A percentile compares a stretch with the other conserved stretches of the same genome.
Evolutionary conservation across 2,329 filamentous ascomycete genomes (phyloP).

Genomic region (Penicillium sp.): DNA sequence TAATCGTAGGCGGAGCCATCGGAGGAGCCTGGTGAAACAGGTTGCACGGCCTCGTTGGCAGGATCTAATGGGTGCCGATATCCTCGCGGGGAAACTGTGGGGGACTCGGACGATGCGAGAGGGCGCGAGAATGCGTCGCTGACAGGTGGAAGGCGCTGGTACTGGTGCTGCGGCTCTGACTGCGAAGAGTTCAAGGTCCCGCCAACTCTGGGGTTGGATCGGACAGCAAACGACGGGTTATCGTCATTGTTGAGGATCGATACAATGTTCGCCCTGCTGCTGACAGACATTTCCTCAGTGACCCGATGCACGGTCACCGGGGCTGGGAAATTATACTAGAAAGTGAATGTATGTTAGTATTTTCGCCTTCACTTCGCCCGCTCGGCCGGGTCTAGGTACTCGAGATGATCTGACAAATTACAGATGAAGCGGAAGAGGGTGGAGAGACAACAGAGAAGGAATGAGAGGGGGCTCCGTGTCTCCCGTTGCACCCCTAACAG

Average conservation of each 20-base stretch:
- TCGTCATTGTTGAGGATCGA: slow-evolving; percentile 51
- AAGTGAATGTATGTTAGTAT: slow-evolving; percentile 13
- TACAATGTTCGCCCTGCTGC: slow-evolving; percentile 36
- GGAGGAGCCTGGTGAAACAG: slow-evolving; percentile 33
- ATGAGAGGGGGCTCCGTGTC: slow-evolving; percentile 7
- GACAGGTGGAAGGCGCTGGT: slow-evolving; percentile 16
- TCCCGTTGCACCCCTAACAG: slow-evolving; percentile 5
- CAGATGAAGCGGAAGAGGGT: slow-evolving; percentile 1
- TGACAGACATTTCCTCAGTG: slow-evolving; percentile 29
- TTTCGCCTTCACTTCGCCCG: neutral
- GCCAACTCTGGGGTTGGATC: slow-evolving; percentile 29
- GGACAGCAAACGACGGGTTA: slow-evolving; percentile 47
- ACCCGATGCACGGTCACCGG: slow-evolving; percentile 16
- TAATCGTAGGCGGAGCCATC: slow-evolving; percentile 36
- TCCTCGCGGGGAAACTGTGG: slow-evolving; percentile 26
- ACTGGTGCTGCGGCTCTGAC: slow-evolving; percentile 7
- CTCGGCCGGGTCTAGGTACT: slow-evolving; percentile 3
- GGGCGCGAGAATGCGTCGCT: slow-evolving; percentile 19
- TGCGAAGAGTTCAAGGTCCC: slow-evolving; percentile 22
- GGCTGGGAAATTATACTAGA: slow-evolving; percentile 20
- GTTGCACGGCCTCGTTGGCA: slow-evolving; percentile 26
- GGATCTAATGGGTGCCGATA: slow-evolving; percentile 25
- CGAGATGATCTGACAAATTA: slow-evolving; percentile 6
- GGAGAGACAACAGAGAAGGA: slow-evolving; percentile 5
- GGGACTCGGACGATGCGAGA: slow-evolving; percentile 26